Base-by-base conservation (phyloP, 495 filamentous ascomycete species). In the Lindgomyces ingoldianus region DNA sequence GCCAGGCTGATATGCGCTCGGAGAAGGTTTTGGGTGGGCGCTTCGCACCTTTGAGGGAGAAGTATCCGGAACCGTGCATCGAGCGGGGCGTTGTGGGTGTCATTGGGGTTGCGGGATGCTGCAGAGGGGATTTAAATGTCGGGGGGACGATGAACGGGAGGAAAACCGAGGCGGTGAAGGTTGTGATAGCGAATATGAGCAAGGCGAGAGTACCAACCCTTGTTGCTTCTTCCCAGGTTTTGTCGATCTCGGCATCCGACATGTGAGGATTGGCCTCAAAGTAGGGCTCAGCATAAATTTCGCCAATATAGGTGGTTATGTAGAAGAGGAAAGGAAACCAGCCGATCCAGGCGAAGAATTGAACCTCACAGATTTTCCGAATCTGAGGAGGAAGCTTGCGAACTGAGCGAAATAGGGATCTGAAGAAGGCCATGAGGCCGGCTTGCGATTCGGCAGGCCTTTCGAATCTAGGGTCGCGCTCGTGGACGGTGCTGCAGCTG, bases 301-400 rank as follows among this genome's bases (percentile, higher is more conserved):
- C 90, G 54, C 88, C 92, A 69, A 96, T 87, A 74, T 92, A 96
- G 26, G 90, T 94, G 1, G 90, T 94, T 6, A 91, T 89, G 77
- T 96, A 96, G 76, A 93, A 96, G 0, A 96, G 80, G 78, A 96
- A 93, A 18, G 92, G 92, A 70, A 96, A 96, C 89, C 92, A 96
- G 60, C 90, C 92, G 65, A 96, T 87, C 92, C 92, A 96, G 25
- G 90, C 89, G 58, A 88, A 91, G 70, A 96, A 84, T 73, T 96
- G 91, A 0, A 94, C 91, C 64, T 89, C 79, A 74, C 92, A 96
- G 62, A 96, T 89, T 68, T 85, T 87, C 21, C 82, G 78, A 68
- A 92, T 91, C 71, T 96, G 90, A 1, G 85, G 84, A 0, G 92
- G 91, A 2, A 96, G 80, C 50, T 84, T 79, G 57, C 82, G 83